Percentiles rank a stretch among this genome's conserved stretches.
Evolutionary conservation across 2,329 filamentous ascomycete species (phyloP).

Genomic region (Fusarium oxysporum): DNA sequence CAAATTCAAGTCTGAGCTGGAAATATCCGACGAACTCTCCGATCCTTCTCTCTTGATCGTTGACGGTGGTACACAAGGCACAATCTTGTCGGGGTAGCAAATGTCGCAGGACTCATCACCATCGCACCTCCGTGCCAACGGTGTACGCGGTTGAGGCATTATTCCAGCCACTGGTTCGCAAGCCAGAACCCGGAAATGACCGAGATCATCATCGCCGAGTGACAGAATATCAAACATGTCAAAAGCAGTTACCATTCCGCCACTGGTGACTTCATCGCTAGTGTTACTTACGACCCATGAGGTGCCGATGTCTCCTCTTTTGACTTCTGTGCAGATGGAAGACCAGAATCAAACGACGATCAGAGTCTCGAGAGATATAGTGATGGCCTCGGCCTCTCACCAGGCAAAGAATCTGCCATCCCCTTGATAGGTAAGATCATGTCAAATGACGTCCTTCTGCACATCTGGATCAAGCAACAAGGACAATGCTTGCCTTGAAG

Average conservation of each 20-base stretch:
- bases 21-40: background rate
- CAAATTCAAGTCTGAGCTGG: background rate
- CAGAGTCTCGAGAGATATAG: too few relatives aligned
- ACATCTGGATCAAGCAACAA: background rate
- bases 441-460: background rate
- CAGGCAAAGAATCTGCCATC: too few relatives aligned
- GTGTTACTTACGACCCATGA: background rate
- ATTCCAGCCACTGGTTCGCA: background rate
- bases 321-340: slow-evolving; percentile 6
- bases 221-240: slow-evolving; percentile 2
- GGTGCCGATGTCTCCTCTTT: background rate
- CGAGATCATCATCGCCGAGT: background rate
- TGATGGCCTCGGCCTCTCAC: too few relatives aligned
- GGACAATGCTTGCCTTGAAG: background rate
- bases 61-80: background rate
- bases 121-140: background rate
- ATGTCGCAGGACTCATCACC: background rate
- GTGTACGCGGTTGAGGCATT: background rate
- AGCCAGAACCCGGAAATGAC: background rate
- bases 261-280: background rate
- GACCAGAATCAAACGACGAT: too few relatives aligned
- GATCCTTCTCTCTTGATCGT: background rate
- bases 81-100: background rate
- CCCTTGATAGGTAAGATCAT: background rate
- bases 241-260: background rate